Base-by-base conservation (phyloP, 768 basidiomycete genomes). In the Daedaleopsis nitida region DNA sequence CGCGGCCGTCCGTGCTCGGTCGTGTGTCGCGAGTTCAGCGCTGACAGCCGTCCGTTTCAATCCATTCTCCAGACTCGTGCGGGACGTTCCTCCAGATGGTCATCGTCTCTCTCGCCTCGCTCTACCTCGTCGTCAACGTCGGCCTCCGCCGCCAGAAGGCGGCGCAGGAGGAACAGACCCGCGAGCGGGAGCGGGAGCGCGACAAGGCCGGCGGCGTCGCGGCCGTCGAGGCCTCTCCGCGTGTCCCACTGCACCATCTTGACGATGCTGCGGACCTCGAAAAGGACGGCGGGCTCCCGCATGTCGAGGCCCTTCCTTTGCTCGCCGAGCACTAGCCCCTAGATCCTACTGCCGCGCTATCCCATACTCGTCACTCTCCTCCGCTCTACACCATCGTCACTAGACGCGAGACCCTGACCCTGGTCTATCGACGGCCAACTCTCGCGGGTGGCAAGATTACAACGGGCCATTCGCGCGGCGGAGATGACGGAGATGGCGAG, bases 31-130 rank as follows among this genome's bases (percentile, higher is more conserved):
- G 27, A 32, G 27, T 3, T 7, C 27, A 24, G 24, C 47, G 24
- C 57, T 38, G 42, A 44, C 21, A 53, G 27, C 17, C n/a, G n/a
- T 42, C 50, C 52, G 21, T 48, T 35, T n/a, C n/a, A n/a, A 34
- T 32, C 24, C 44, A 42, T 3, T 16, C 27, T 12, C 38, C 45
- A 67, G 66, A 67, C 53, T 51, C 61, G 11, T 54, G 52, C 37
- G 66, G 66, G 17, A 43, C 62, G 13, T 67, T 67, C 60, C 42
- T 67, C 38, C 66, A 67, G 48, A 67, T 67, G 60, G 57, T 65
- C 52, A 55, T 65, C 38, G 57, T 67, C 12, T 60, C 63, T 24
- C 37, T 67, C 42, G 64, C 63, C 38, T 67, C 66, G 19, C 59
- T 67, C 32, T 64, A 62, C 58, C 63, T 67, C 45, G 60, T 67